These are phyloP conservation scores for Cyphellophora attinorum DNA, from an alignment of 2,329 filamentous ascomycete species.

Conservation along the genomic window DNA sequence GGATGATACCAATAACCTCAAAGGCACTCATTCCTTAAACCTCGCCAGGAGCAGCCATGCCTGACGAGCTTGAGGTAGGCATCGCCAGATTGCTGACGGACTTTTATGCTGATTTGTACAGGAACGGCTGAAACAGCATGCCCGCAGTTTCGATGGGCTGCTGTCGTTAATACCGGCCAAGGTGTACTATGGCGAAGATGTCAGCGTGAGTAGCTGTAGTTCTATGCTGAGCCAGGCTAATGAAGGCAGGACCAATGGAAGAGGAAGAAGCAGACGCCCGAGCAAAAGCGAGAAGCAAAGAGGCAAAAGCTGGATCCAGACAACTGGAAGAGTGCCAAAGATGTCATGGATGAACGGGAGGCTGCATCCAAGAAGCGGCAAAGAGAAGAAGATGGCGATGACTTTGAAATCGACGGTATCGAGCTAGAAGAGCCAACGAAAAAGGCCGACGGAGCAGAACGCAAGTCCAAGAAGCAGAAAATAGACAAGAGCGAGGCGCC, in stretches of 20 bases:
- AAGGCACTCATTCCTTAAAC: no score
- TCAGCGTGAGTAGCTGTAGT: constrained; percentile 53
- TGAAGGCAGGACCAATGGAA: constrained; percentile 73
- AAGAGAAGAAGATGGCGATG: constrained; percentile 52
- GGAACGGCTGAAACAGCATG: constrained; percentile 41
- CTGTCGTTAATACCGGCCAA: constrained; percentile 83
- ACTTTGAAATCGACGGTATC: constrained; percentile 28
- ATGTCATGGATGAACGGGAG: constrained; percentile 75
- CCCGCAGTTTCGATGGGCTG: constrained; percentile 76
- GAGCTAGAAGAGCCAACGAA: constrained; percentile 8
- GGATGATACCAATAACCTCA: no score
- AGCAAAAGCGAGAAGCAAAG: constrained; percentile 72
- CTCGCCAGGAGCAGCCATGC: no score
- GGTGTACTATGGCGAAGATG: constrained; percentile 81
- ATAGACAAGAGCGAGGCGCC: constrained; percentile 14
- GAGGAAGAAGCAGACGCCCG: constrained; percentile 91
- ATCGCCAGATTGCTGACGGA: neutral
- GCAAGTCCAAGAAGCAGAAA: constrained; percentile 14
- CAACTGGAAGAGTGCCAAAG: constrained; percentile 81
- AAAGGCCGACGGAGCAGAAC: constrained; percentile 6
- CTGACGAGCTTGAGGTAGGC: constrained; percentile 15
- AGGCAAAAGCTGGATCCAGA: constrained; percentile 85
- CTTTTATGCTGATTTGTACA: constrained; percentile 20
- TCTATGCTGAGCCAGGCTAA: constrained; percentile 3
- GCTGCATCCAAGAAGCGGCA: constrained; percentile 68